These are phyloP conservation scores for Fusarium neocosmosporiellum DNA, from an alignment of 2,329 filamentous ascomycete genomes.

Conservation along the genomic window DNA sequence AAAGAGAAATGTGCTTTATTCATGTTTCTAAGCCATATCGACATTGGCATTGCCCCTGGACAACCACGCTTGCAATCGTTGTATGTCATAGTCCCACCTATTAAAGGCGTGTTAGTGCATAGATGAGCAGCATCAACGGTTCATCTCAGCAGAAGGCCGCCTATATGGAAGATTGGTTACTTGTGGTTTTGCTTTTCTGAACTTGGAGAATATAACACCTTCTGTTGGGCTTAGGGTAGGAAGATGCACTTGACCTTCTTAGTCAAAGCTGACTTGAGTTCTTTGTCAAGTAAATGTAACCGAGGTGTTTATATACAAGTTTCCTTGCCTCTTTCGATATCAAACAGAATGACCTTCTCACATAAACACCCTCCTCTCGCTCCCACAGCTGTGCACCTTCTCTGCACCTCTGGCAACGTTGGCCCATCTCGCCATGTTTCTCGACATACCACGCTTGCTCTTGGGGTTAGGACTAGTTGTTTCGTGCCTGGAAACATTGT, in stretches of 20 bases:
- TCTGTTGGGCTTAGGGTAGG: background rate
- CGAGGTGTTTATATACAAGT: background rate
- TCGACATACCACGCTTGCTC: conserved; percentile 11
- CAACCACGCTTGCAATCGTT: background rate
- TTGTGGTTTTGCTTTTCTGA: background rate
- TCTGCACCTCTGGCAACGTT: conserved; percentile 21
- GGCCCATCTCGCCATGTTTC: conserved; percentile 17
- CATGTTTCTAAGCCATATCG: background rate
- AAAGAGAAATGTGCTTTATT: too few relatives aligned
- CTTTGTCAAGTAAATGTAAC: background rate
- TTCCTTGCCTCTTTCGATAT: too few relatives aligned
- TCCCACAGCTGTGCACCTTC: conserved; percentile 21
- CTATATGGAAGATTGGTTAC: background rate
- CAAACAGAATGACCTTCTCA: conserved; percentile 5
- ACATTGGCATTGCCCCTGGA: background rate
- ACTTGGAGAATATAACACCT: background rate
- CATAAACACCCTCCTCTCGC: conserved; percentile 6
- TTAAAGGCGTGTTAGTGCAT: background rate
- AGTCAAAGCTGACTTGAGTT: background rate
- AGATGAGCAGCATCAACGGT: background rate
- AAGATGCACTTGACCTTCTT: background rate
- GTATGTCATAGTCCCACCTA: background rate
- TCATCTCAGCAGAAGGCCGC: background rate
- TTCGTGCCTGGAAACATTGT: conserved; percentile 42
- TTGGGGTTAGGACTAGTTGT: conserved; percentile 7